Percentiles rank a stretch among this genome's conserved stretches.
These are phyloP conservation scores for Cladophialophora psammophila DNA, from an alignment of 2,329 filamentous ascomycete species.

Conservation along the genomic window DNA sequence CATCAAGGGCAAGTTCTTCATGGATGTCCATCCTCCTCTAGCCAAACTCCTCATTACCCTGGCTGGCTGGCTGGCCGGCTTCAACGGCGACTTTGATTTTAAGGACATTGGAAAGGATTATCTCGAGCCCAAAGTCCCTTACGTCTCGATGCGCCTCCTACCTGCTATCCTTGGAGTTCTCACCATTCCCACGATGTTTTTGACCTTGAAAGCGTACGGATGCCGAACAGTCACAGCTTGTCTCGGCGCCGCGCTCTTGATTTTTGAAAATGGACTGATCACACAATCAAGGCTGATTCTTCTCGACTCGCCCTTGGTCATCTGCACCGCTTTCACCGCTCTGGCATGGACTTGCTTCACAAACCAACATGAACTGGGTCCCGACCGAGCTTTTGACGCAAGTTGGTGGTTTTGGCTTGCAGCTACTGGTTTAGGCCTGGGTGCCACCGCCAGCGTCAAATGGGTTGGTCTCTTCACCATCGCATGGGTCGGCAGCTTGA, in stretches of 20 bases:
- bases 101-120: conserved; percentile 99
- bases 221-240: conserved; percentile 86
- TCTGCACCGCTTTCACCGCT: conserved; percentile 90
- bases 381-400: conserved; percentile 82
- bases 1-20: conserved; percentile 99
- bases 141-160: conserved; percentile 95
- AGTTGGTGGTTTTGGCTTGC: conserved; percentile 99
- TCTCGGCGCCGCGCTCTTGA: conserved; percentile 83
- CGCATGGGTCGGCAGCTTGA: conserved; percentile 94
- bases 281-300: conserved; percentile 96
- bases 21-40: conserved; percentile 98
- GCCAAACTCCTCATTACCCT: conserved; percentile 97
- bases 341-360: conserved; percentile 91
- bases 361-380: conserved; percentile 95
- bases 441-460: conserved; percentile 93
- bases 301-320: conserved; percentile 91
- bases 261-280: conserved; percentile 95
- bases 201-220: conserved; percentile 88
- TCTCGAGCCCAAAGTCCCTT: conserved; percentile 89
- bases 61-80: conserved; percentile 92
- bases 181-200: conserved; percentile 89
- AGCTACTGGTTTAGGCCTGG: conserved; percentile 84
- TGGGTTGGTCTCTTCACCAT: conserved; percentile 99
- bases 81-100: conserved; percentile 96
- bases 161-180: conserved; percentile 89